A percentile compares a stretch with the other conserved stretches of the same genome.
Evolutionary conservation across 1,284 basidiomycete genomes (phyloP).

Genomic region (Moesziomyces antarcticus): DNA sequence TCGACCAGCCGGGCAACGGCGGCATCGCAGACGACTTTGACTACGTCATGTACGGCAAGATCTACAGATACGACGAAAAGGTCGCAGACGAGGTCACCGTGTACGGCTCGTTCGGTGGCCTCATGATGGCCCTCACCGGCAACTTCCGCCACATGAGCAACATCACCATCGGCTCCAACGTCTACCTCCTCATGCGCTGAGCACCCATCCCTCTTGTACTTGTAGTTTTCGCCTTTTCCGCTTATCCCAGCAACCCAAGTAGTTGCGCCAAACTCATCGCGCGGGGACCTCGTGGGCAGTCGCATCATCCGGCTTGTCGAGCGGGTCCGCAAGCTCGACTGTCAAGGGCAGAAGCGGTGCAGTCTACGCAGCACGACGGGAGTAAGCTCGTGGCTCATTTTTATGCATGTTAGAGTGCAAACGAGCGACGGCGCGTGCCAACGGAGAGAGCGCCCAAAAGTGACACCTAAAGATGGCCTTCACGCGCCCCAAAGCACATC

Average conservation of each 20-base stretch:
- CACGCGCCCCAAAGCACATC: background rate
- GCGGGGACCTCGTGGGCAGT: too few relatives aligned
- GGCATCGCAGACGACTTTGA: constrained; percentile 96
- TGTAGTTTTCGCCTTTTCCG: background rate
- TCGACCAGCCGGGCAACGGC: constrained; percentile 83
- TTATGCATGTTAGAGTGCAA: too few relatives aligned
- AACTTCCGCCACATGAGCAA: constrained; percentile 91
- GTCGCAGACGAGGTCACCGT: constrained; percentile 86
- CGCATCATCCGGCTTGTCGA: background rate
- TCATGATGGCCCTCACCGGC: constrained; percentile 92
- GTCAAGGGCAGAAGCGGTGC: too few relatives aligned
- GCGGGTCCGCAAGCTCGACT: too few relatives aligned
- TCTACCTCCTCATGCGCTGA: constrained; percentile 85
- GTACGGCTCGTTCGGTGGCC: constrained; percentile 95
- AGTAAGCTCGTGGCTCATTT: too few relatives aligned
- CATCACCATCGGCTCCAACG: constrained; percentile 90
- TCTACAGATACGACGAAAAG: constrained; percentile 95
- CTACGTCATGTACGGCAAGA: constrained; percentile 99
- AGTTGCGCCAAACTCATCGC: background rate
- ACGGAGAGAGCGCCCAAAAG: background rate
- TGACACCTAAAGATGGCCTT: background rate
- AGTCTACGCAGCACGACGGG: too few relatives aligned
- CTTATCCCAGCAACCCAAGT: background rate
- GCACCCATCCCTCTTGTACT: background rate
- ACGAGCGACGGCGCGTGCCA: too few relatives aligned